A percentile compares a stretch with the other conserved stretches of the same genome.
phyloP scores from a whole-genome alignment of 768 basidiomycete genomes.

The Gymnopilus junonius region DNA sequence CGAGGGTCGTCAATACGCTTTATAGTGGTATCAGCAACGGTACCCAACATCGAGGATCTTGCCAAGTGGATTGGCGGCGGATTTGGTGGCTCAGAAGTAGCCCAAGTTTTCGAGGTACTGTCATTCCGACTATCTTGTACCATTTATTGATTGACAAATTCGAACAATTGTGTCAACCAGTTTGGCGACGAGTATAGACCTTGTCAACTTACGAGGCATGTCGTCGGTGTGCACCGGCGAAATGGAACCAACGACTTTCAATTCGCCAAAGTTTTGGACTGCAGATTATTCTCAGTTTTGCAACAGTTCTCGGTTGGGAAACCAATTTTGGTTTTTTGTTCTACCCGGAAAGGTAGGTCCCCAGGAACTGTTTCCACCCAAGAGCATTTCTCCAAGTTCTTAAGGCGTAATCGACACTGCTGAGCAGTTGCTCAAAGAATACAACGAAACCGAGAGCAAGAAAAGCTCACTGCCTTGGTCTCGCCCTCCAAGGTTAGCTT shows the following conservation, averaged over 20 bases:
- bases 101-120: conserved; percentile 70
- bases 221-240: conserved; percentile 69
- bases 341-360: conserved; percentile 81
- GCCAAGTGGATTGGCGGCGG: conserved; percentile 81
- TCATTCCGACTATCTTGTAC: neutral
- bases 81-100: conserved; percentile 42
- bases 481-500: conserved; percentile 53
- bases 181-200: conserved; percentile 95
- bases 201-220: conserved; percentile 74
- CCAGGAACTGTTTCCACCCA: neutral
- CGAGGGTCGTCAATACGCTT: conserved; percentile 76
- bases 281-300: conserved; percentile 72
- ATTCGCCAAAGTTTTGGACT: conserved; percentile 73
- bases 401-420: conserved; percentile 71
- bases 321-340: conserved; percentile 86
- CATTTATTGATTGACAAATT: neutral
- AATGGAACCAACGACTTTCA: conserved; percentile 78
- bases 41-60: conserved; percentile 91
- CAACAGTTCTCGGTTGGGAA: conserved; percentile 76
- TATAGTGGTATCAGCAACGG: conserved; percentile 89
- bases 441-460: conserved; percentile 54
- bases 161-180: conserved; percentile 40
- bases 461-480: conserved; percentile 70
- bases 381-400: neutral
- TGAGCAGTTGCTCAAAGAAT: conserved; percentile 76